Percentiles rank a stretch among this genome's conserved stretches.
These are phyloP conservation scores for Nidularia sp. DNA, from an alignment of 768 basidiomycete genomes.

Conservation along the genomic window DNA sequence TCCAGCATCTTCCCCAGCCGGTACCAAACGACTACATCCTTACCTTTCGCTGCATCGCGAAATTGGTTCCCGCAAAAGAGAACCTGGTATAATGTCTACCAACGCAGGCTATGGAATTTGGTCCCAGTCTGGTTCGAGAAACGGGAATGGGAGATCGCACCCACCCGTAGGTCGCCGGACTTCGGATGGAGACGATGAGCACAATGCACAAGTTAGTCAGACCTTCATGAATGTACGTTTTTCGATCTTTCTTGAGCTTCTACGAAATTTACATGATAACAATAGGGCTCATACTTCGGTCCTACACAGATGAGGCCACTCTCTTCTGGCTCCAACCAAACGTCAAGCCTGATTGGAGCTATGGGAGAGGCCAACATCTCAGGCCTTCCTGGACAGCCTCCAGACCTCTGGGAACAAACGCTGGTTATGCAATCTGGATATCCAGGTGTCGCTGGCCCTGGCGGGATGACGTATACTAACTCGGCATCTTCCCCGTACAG, in stretches of 20 bases:
- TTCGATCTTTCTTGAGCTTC: conserved; percentile 1
- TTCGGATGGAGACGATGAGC: conserved; percentile 29
- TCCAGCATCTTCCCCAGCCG: conserved; percentile 23
- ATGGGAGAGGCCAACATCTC: conserved; percentile 49
- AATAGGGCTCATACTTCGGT: conserved; percentile 4
- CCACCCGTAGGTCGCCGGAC: conserved; percentile 29
- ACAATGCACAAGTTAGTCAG: conserved; percentile 24
- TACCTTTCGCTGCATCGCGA: conserved; percentile 27
- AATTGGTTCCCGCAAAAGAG: conserved; percentile 22
- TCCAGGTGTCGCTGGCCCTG: conserved; percentile 14
- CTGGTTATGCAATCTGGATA: conserved; percentile 22
- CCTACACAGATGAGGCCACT: conserved; percentile 21
- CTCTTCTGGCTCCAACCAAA: conserved; percentile 38
- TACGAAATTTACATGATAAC: too few species aligned
- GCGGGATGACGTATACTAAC: not conserved
- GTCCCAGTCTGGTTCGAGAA: conserved; percentile 17
- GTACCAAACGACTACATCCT: conserved; percentile 31
- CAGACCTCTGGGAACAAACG: conserved; percentile 11
- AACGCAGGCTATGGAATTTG: conserved; percentile 27
- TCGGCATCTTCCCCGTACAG: not conserved
- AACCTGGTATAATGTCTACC: conserved; percentile 29
- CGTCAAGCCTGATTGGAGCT: conserved; percentile 56
- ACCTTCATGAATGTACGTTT: conserved; percentile 29
- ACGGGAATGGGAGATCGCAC: conserved; percentile 23
- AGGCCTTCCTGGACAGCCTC: conserved; percentile 8